Evolutionary conservation across 306 rosid genomes (phyloP).

Genomic region (Prinsepia uniflora): DNA sequence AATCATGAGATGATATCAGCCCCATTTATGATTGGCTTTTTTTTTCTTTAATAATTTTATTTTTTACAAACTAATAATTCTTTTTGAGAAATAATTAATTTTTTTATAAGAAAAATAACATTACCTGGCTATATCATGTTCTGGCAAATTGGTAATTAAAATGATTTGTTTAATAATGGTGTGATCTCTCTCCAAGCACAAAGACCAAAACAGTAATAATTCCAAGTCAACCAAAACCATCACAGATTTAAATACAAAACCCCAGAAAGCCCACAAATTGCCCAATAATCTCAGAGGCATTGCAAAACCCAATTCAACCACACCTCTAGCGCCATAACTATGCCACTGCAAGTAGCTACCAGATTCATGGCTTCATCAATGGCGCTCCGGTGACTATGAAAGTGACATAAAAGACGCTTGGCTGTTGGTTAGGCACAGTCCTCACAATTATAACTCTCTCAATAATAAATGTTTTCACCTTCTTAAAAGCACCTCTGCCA

Average conservation of each 20-base stretch:
- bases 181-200: neutral
- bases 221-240: neutral
- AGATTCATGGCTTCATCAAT: constrained; percentile 28
- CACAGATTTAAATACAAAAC: neutral
- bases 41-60: too few species aligned
- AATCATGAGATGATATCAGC: too few species aligned
- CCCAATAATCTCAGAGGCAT: neutral
- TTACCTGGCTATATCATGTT: too few species aligned
- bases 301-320: neutral
- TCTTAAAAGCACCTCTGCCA: constrained; percentile 4
- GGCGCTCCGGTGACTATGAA: constrained; percentile 40
- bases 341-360: neutral
- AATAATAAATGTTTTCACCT: constrained; percentile 18
- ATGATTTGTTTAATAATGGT: neutral
- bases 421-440: constrained; percentile 24
- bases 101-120: too few species aligned
- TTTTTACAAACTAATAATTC: too few species aligned
- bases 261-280: neutral
- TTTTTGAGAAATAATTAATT: too few species aligned
- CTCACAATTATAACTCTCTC: neutral
- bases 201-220: neutral
- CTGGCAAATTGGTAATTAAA: neutral
- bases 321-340: constrained; percentile 4
- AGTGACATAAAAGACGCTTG: constrained; percentile 11
- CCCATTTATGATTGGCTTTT: too few species aligned